Evolutionary conservation across 2,329 filamentous ascomycete genomes (phyloP).

Genomic region (Teratosphaeria epicoccoides): DNA sequence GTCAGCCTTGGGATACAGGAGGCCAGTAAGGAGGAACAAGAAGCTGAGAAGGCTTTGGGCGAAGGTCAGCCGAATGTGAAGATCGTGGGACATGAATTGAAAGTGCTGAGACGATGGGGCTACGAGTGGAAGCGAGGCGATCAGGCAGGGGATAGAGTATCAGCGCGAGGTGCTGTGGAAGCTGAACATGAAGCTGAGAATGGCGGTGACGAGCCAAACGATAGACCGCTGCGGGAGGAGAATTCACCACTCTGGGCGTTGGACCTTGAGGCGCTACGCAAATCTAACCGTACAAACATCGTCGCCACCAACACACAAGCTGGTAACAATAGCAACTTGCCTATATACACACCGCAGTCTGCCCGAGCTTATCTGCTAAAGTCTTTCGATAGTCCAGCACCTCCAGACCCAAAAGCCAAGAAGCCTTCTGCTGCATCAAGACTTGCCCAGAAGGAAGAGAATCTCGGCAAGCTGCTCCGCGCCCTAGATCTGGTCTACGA

Average conservation of each 20-base stretch:
- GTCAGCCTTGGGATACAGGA: conserved; percentile 61
- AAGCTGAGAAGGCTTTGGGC: conserved; percentile 57
- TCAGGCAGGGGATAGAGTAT: not conserved
- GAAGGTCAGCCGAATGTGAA: conserved; percentile 63
- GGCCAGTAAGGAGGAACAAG: conserved; percentile 52
- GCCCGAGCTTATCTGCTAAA: conserved; percentile 50
- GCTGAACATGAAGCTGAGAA: conserved; percentile 5
- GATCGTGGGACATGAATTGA: conserved; percentile 63
- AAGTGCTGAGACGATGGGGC: conserved; percentile 66
- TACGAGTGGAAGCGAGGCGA: conserved; percentile 46
- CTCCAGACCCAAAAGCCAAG: conserved; percentile 27
- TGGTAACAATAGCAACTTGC: conserved; percentile 42
- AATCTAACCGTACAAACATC: conserved; percentile 28
- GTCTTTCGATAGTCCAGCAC: conserved; percentile 44
- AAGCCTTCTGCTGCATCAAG: conserved; percentile 44
- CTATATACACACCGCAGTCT: conserved; percentile 63
- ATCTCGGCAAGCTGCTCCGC: conserved; percentile 58
- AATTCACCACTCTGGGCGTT: conserved; percentile 48
- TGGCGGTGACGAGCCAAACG: not conserved
- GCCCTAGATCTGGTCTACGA: conserved; percentile 61
- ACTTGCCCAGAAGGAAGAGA: conserved; percentile 55
- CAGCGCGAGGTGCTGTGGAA: not conserved
- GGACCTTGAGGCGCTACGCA: conserved; percentile 46
- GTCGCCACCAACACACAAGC: conserved; percentile 14
- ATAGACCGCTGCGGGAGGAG: conserved; percentile 15